Base-by-base conservation (phyloP, 495 filamentous ascomycete genomes). In the Thermothielavioides terrestris region DNA sequence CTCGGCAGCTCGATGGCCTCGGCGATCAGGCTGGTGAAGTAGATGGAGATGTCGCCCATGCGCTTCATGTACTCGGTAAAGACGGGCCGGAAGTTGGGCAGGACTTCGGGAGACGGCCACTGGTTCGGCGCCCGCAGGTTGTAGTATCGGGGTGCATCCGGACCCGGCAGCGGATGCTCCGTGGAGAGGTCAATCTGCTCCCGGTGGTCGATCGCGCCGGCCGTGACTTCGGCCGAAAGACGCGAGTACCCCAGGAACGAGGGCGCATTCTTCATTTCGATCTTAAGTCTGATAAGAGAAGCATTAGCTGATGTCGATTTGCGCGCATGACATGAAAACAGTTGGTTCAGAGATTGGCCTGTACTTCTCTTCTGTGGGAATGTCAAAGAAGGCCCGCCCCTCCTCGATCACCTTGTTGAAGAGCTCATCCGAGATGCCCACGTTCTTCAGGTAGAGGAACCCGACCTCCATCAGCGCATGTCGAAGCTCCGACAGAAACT, bases 171-270 rank as follows among this genome's bases (percentile, higher is more conserved):
- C 0, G 85, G 75, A 44, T 91, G 80, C 36, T 88, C 83, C 0
- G 86, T 84, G 26, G 83, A 82, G 44, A 95, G 78, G 70, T 98
- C 91, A 54, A 96, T 86, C 63, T 96, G 91, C 60, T 98, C 92
- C 3, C 92, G 77, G 71, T 81, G 78, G 68, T 87, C 84, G 51
- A 76, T 68, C 6, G 61, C 67, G 34, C 77, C 75, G 22, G 74
- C 75, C 17, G 78, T 82, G 54, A 83, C 75, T 55, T 84, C 81
- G 39, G 78, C 78, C 4, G 75, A 77, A 17, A 84, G 74, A 11
- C 76, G 73, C 14, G 73, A 78, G 59, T 83, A 83, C 21, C 80
- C 80, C 17, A 84, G 67, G 63, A 83, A 83, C 26, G 64, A 77
- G 18, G 79, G 78, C 22, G 77, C 80, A 56, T 92, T 89, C 55